A percentile compares a stretch with the other conserved stretches of the same genome.
Evolutionary conservation across 2,329 filamentous ascomycete genomes (phyloP).

Genomic region (Chrysosphaeria jannelii): DNA sequence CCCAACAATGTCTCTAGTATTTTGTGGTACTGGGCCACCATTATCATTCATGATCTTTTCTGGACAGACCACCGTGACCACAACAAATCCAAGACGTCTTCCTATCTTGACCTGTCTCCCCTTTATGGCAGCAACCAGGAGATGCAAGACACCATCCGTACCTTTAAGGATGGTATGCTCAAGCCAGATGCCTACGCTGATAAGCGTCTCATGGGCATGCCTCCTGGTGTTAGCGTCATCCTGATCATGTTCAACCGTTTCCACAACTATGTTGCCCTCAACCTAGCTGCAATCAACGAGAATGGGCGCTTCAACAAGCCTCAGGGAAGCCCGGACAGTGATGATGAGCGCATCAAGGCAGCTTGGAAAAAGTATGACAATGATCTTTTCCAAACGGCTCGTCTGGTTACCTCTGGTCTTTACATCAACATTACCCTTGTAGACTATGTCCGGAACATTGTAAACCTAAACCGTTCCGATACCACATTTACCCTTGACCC

Average conservation of each 20-base stretch:
- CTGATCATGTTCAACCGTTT: constrained; percentile 59
- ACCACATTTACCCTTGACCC: constrained; percentile 63
- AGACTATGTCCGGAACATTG: constrained; percentile 52
- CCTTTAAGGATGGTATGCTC: constrained; percentile 37
- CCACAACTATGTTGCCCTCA: constrained; percentile 61
- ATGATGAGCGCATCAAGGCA: constrained; percentile 16
- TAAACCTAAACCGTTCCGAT: constrained; percentile 40
- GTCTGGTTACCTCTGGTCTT: constrained; percentile 41
- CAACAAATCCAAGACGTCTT: constrained; percentile 33
- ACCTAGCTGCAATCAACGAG: constrained; percentile 67
- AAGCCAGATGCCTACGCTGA: constrained; percentile 48
- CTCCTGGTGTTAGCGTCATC: constrained; percentile 39
- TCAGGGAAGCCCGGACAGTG: constrained; percentile 10
- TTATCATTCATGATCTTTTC: constrained; percentile 47
- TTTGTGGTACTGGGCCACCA: constrained; percentile 42
- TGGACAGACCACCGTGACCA: constrained; percentile 32
- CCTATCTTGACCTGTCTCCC: constrained; percentile 40
- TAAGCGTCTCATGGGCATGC: constrained; percentile 36
- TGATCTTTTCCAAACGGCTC: constrained; percentile 50
- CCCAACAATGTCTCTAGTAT: constrained; percentile 45
- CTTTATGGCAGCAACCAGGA: constrained; percentile 39
- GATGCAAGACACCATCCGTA: constrained; percentile 35
- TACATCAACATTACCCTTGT: constrained; percentile 54
- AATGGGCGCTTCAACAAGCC: constrained; percentile 46
- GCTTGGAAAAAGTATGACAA: constrained; percentile 43